A percentile compares a stretch with the other conserved stretches of the same genome.
These are phyloP conservation scores for Ammopiptanthus mongolicus DNA, from an alignment of 306 rosid genomes.

Conservation along the genomic window DNA sequence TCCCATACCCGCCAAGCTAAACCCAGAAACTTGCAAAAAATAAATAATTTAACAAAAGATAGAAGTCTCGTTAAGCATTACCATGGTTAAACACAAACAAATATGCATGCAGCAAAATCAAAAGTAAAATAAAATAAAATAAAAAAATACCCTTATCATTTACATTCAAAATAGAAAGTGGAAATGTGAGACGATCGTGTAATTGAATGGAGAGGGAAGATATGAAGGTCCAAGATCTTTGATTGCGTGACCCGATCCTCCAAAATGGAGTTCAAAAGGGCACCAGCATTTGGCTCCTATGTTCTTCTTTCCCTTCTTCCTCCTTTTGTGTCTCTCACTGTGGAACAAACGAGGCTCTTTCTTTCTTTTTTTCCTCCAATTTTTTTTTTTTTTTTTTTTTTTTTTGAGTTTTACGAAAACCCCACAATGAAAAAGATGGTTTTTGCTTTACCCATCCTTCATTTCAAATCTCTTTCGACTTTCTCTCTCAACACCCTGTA, in stretches of 20 bases:
- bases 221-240: slow-evolving; percentile 69
- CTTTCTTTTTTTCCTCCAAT: background rate
- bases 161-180: background rate
- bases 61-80: slow-evolving; percentile 21
- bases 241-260: slow-evolving; percentile 55
- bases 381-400: background rate
- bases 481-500: slow-evolving; percentile 82
- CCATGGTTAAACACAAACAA: slow-evolving; percentile 14
- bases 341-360: slow-evolving; percentile 16
- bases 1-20: slow-evolving; percentile 36
- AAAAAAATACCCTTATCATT: slow-evolving; percentile 11
- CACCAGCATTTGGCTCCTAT: slow-evolving; percentile 51
- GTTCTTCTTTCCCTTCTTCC: slow-evolving; percentile 13
- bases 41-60: background rate
- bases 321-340: slow-evolving; percentile 21
- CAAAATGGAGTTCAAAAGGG: slow-evolving; percentile 41
- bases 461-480: slow-evolving; percentile 30
- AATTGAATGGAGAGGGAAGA: no score
- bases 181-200: slow-evolving; percentile 54
- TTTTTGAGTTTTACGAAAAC: slow-evolving; percentile 50
- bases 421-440: slow-evolving; percentile 67
- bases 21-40: slow-evolving; percentile 26
- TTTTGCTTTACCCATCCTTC: slow-evolving; percentile 67
- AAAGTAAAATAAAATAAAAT: background rate
- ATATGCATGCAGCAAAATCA: slow-evolving; percentile 28